Conservation (phyloP, 108 stramenopile species). For the Nitzschia inconspicua region DNA sequence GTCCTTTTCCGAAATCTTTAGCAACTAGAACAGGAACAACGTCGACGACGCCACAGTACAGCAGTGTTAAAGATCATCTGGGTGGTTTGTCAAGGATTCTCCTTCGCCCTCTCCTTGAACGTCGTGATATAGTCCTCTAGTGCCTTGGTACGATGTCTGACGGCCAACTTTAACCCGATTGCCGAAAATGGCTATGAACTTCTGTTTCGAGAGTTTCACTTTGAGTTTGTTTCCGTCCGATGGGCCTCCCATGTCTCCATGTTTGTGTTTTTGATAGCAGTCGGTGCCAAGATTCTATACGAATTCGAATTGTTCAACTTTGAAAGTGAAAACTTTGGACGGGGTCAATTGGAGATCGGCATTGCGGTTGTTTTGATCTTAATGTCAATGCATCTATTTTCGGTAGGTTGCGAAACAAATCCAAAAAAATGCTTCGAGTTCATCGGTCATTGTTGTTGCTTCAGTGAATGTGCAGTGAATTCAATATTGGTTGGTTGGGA, state of each 20-base stretch:
- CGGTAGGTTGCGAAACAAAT: too few relatives aligned
- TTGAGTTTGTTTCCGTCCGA: slow-evolving; percentile 12
- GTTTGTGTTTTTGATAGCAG: slow-evolving; percentile 5
- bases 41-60: background rate
- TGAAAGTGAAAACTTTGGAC: background rate
- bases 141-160: background rate
- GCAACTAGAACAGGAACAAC: background rate
- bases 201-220: slow-evolving; percentile 7
- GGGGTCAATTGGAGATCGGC: background rate
- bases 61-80: background rate
- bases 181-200: slow-evolving; percentile 2
- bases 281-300: background rate
- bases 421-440: too few relatives aligned
- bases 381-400: background rate
- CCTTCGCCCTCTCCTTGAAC: background rate
- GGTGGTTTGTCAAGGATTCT: background rate
- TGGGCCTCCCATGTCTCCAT: background rate
- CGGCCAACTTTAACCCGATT: background rate
- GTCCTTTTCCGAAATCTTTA: background rate
- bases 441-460: too few relatives aligned
- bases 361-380: background rate
- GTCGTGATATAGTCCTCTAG: background rate
- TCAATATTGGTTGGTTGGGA: slow-evolving; percentile 4
- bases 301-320: background rate
- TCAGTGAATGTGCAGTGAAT: too few relatives aligned